phyloP scores from a whole-genome alignment of 2,329 filamentous ascomycete genomes.

The Magnaporthiopsis rhizophila region DNA sequence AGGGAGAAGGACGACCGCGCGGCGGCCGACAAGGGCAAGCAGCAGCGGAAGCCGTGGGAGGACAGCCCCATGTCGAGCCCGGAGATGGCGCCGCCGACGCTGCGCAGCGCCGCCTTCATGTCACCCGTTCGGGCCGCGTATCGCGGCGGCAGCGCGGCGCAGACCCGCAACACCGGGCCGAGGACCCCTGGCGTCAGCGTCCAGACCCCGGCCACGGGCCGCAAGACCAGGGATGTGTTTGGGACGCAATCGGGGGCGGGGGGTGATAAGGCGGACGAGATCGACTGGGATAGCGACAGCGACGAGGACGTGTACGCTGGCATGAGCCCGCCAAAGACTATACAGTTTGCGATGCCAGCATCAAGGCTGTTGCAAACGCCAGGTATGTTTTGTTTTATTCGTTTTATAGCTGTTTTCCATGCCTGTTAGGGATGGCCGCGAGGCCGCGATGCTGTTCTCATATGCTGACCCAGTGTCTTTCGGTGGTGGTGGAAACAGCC shows the following conservation, averaged over 20 bases:
- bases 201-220: constrained; percentile 58
- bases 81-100: constrained; percentile 69
- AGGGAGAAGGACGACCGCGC: constrained; percentile 10
- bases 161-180: constrained; percentile 38
- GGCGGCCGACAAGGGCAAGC: constrained; percentile 16
- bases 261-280: constrained; percentile 37
- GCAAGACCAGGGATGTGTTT: constrained; percentile 43
- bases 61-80: constrained; percentile 61
- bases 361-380: constrained; percentile 74
- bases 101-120: constrained; percentile 79
- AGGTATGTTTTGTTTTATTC: constrained; percentile 37
- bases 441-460: too few relatives aligned
- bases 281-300: constrained; percentile 69
- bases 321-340: constrained; percentile 88
- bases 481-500: constrained; percentile 34
- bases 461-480: background rate
- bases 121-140: constrained; percentile 51
- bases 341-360: constrained; percentile 74
- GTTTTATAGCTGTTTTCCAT: background rate
- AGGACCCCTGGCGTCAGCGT: constrained; percentile 80
- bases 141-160: constrained; percentile 27
- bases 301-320: constrained; percentile 60
- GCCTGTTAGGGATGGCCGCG: background rate
- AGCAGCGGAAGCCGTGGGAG: constrained; percentile 34
- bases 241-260: constrained; percentile 6